These are phyloP conservation scores for Daldinia grandis DNA, from an alignment of 495 filamentous ascomycete genomes.

Conservation along the genomic window DNA sequence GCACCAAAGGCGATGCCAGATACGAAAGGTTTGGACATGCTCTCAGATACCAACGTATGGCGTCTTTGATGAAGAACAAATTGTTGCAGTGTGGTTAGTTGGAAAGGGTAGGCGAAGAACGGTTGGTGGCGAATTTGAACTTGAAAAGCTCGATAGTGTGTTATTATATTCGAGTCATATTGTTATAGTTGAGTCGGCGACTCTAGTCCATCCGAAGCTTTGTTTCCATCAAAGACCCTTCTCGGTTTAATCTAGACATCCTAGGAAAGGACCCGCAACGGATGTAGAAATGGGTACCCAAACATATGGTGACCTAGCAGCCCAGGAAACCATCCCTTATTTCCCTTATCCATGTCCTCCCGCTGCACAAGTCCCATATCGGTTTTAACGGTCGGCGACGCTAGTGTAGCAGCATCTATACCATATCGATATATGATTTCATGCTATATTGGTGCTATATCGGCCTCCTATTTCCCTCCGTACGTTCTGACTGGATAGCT, in stretches of 20 bases:
- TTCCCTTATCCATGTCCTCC: constrained; percentile 19
- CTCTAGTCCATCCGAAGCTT: constrained; percentile 11
- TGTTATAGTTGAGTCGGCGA: constrained; percentile 30
- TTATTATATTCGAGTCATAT: constrained; percentile 34
- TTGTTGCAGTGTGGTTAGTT: neutral
- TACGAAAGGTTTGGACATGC: constrained; percentile 39
- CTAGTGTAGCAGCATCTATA: constrained; percentile 24
- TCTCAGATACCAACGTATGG: neutral
- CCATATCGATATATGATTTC: constrained; percentile 1
- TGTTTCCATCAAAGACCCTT: constrained; percentile 9
- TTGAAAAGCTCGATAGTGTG: constrained; percentile 8
- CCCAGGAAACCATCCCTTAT: neutral
- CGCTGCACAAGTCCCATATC: constrained; percentile 15
- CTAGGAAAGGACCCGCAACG: constrained; percentile 26
- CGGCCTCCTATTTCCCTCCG: constrained; percentile 3
- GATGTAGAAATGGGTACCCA: constrained; percentile 2
- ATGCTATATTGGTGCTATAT: constrained; percentile 26
- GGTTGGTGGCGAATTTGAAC: neutral
- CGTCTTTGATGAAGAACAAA: neutral
- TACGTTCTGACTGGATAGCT: constrained; percentile 18
- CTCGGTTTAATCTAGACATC: constrained; percentile 5
- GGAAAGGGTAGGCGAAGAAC: neutral
- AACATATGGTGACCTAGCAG: constrained; percentile 12
- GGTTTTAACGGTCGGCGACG: constrained; percentile 37
- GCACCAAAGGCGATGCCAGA: constrained; percentile 63